phyloP scores from a whole-genome alignment of 176 grass and related monocot genomes.

The Echinochloa phyllopogon region DNA sequence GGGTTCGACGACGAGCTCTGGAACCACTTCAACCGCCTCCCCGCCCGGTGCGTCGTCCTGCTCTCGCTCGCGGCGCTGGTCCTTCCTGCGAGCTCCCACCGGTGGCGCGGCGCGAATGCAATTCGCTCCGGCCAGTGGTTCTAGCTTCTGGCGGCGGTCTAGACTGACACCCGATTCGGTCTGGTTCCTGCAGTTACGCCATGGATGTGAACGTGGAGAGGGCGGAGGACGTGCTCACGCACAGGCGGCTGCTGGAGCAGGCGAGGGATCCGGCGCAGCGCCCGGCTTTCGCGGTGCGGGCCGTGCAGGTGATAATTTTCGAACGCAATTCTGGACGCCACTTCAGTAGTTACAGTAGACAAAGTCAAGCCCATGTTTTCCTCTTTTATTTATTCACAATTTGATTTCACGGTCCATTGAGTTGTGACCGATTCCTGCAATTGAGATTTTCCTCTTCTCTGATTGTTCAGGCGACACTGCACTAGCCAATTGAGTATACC shows the following conservation, averaged over 20 bases:
- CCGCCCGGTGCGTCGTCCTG: constrained; percentile 51
- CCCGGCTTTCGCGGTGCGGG: constrained; percentile 61
- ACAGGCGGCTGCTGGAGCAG: constrained; percentile 61
- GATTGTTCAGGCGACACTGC: not conserved
- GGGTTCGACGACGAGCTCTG: constrained; percentile 74
- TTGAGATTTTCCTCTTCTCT: not conserved
- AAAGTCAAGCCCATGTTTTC: not conserved
- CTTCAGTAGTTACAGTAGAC: constrained; percentile 5
- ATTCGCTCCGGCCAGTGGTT: not conserved
- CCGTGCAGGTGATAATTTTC: constrained; percentile 59
- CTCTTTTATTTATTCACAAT: constrained; percentile 1
- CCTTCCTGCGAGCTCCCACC: not conserved
- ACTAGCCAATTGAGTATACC: not conserved
- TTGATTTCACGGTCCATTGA: constrained; percentile 16
- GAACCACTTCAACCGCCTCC: constrained; percentile 83
- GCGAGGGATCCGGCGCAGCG: constrained; percentile 54
- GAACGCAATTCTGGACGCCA: constrained; percentile 11
- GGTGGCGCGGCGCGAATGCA: constrained; percentile 5
- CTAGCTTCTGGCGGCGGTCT: not conserved
- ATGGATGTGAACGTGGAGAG: constrained; percentile 79
- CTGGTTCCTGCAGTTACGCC: constrained; percentile 46
- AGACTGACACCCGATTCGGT: constrained; percentile 5
- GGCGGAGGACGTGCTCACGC: constrained; percentile 77
- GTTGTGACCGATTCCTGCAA: constrained; percentile 8
- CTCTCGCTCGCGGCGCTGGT: not conserved